Evolutionary conservation across 208 protist species (phyloP), one percentile per base, ranked within the genome.

Genomic region (Porcisia deanei): DNA sequence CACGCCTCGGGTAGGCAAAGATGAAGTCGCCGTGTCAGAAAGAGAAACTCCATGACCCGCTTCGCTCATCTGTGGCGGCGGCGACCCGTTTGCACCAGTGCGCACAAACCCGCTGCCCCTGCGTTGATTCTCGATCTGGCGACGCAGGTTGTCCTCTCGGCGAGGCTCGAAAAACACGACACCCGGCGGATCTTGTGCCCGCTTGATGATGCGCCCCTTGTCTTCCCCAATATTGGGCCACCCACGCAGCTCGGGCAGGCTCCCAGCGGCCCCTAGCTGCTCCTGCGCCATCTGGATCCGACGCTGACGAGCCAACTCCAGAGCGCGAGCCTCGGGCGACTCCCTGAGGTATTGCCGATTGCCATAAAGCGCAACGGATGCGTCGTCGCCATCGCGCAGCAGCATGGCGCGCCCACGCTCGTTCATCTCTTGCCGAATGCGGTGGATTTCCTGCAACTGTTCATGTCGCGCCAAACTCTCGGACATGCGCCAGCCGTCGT

Each of bases 401-500:
- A 70, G 73, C 45, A 77, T 74, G 25, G 70, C 75, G 16, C 79
- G 83, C 43, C 80, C 83, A 16, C 85, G 83, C 43, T 95, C 87
- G 52, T 90, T 84, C 89, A 93, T 85, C 76, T 90, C 89, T 39
- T 90, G 86, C 1, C 90, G 89, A 10, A 96, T 70, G 52, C 85
- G 89, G 55, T 96, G 88, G 64, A 95, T 65, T 64, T 93, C 89
- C 49, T 94, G 69, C 64, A 95, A 72, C 79, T 89, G 88, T 47
- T 94, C 92, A 69, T 94, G 85, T 7, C 92, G 88, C 16, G 90
- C 88, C 25, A 94, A 70, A 49, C 80, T 86, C 75, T 94, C 88
- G 39, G 89, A 81, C 87, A 94, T 91, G 64, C 85, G 87, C 92
- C 92, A 96, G 16, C 90, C 92, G 77, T 94, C 86, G 18, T 92